Evolutionary conservation across 2,329 filamentous ascomycete genomes (phyloP).

Genomic region (Neonectria sp.): DNA sequence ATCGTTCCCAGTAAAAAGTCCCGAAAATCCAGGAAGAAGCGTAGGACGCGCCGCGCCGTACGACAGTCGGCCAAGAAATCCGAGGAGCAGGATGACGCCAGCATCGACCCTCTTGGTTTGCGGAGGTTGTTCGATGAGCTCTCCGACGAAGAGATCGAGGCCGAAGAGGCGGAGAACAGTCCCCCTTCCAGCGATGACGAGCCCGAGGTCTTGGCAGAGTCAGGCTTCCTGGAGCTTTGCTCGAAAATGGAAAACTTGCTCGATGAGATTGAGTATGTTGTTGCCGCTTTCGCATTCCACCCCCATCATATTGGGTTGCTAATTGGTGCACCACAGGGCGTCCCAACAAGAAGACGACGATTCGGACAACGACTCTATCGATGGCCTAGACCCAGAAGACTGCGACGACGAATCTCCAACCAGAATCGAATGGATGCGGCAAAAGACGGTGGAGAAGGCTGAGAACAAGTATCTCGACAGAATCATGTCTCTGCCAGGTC

Average conservation of each 20-base stretch:
- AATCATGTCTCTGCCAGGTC: conserved; percentile 74
- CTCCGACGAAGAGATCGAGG: conserved; percentile 39
- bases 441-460: conserved; percentile 63
- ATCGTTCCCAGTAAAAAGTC: conserved; percentile 44
- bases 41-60: conserved; percentile 36
- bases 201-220: conserved; percentile 42
- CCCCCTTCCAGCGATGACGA: conserved; percentile 31
- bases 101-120: conserved; percentile 38
- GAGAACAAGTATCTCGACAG: conserved; percentile 69
- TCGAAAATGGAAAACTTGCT: conserved; percentile 47
- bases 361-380: conserved; percentile 48
- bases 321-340: conserved; percentile 31
- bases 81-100: conserved; percentile 24
- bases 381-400: conserved; percentile 49
- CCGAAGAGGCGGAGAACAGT: conserved; percentile 19
- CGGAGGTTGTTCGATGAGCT: conserved; percentile 45
- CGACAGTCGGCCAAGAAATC: conserved; percentile 18
- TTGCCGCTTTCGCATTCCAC: not conserved
- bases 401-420: conserved; percentile 59
- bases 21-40: conserved; percentile 40
- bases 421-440: conserved; percentile 52
- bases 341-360: conserved; percentile 37
- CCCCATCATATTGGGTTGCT: conserved; percentile 3
- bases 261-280: conserved; percentile 50
- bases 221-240: conserved; percentile 48